Percentiles rank a stretch among this genome's conserved stretches.
Conservation (phyloP, 345 rosid species). For the Eucalyptus pauciflora region DNA sequence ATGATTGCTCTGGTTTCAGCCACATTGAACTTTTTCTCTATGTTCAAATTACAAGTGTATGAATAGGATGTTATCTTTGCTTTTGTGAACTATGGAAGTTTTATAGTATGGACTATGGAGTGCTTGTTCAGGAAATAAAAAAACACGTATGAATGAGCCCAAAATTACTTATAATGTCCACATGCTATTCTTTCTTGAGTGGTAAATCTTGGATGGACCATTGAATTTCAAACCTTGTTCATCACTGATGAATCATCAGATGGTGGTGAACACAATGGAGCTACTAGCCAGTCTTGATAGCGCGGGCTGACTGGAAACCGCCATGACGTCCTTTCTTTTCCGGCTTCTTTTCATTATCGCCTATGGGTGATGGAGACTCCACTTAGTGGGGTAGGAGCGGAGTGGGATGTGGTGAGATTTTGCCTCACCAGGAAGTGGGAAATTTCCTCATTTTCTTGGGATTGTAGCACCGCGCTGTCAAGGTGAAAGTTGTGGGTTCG, state of each 20-base stretch:
- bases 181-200: not conserved
- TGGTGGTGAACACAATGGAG: not conserved
- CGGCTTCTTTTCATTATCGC: not conserved
- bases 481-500: not conserved
- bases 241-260: not conserved
- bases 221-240: not conserved
- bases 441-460: not conserved
- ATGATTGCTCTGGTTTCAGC: not conserved
- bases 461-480: not conserved
- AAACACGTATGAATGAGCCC: not conserved
- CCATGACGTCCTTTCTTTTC: not conserved
- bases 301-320: accelerated
- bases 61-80: not conserved
- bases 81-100: not conserved
- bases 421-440: not conserved
- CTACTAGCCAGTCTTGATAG: not conserved
- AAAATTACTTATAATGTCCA: not conserved
- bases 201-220: not conserved
- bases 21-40: not conserved
- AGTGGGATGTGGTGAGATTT: not conserved
- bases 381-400: not conserved
- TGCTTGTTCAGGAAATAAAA: not conserved
- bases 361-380: not conserved
- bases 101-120: not conserved
- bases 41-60: not conserved